Conservation (phyloP, 177 flowering plant species). For the Vitis hybrid region DNA sequence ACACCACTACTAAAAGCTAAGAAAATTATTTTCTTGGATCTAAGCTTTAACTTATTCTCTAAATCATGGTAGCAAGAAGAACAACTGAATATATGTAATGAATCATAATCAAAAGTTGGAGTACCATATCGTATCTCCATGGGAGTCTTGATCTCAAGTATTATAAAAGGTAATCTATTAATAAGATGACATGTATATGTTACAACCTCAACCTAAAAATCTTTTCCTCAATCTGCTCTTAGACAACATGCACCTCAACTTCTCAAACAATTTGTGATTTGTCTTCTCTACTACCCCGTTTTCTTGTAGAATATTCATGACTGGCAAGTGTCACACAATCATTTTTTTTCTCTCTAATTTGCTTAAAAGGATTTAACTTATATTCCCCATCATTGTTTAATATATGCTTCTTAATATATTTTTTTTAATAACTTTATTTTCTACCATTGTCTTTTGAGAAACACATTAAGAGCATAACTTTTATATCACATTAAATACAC, state of each 20-base stretch:
- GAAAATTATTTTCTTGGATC: conserved; percentile 3
- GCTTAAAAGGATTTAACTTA: background rate
- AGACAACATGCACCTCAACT: conserved; percentile 1
- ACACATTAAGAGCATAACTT: background rate
- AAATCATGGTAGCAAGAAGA: conserved; percentile 4
- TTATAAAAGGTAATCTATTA: background rate
- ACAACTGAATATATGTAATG: conserved; percentile 13
- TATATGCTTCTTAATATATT: background rate
- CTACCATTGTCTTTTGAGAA: background rate
- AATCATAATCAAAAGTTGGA: background rate
- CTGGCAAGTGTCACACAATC: background rate
- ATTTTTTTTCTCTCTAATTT: background rate
- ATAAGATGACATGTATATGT: conserved; percentile 1
- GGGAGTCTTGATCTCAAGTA: background rate
- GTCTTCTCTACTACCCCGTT: background rate
- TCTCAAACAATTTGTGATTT: background rate
- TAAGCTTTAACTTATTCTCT: conserved; percentile 11
- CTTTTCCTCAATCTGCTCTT: background rate
- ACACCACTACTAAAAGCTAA: conserved; percentile 5
- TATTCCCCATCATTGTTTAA: conserved; percentile 4
- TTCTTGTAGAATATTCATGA: background rate
- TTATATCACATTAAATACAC: background rate
- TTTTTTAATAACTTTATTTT: background rate
- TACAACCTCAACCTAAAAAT: background rate
- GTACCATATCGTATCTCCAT: background rate